These are phyloP conservation scores for Shiraia sp. DNA, from an alignment of 2,329 filamentous ascomycete genomes.

Conservation along the genomic window DNA sequence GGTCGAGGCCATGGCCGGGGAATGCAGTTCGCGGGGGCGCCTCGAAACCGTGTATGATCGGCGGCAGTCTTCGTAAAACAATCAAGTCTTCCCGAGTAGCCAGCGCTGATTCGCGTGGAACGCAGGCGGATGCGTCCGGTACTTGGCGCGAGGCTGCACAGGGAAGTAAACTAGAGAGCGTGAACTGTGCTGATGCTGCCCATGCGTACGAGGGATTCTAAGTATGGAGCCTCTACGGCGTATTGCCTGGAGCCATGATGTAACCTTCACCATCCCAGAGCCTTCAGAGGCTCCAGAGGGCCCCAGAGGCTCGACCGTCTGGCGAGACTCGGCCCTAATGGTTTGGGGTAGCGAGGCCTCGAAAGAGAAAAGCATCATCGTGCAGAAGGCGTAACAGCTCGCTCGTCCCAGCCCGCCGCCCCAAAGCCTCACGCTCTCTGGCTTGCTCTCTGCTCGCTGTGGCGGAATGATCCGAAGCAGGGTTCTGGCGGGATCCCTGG, in stretches of 20 bases:
- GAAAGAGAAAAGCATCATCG: constrained; percentile 27
- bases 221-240: too few relatives aligned
- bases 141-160: constrained; percentile 34
- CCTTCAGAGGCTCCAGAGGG: too few relatives aligned
- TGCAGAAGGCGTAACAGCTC: constrained; percentile 22
- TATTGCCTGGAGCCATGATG: constrained; percentile 9
- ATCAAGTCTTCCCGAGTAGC: constrained; percentile 23
- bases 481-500: constrained; percentile 32
- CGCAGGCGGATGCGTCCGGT: constrained; percentile 34
- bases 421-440: constrained; percentile 25
- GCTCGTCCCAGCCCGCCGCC: constrained; percentile 16
- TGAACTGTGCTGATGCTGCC: constrained; percentile 8
- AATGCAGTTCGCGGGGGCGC: too few relatives aligned
- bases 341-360: constrained; percentile 1
- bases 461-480: constrained; percentile 38
- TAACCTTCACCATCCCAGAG: too few relatives aligned
- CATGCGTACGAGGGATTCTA: constrained; percentile 6
- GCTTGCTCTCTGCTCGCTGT: constrained; percentile 19
- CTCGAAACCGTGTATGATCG: constrained; percentile 30
- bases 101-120: constrained; percentile 31
- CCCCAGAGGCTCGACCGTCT: constrained; percentile 3
- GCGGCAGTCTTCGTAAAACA: constrained; percentile 32
- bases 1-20: constrained; percentile 15
- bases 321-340: not conserved
- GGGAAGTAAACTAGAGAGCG: constrained; percentile 12